phyloP scores from a whole-genome alignment of 2,329 filamentous ascomycete species.

The Madurella fahalii region DNA sequence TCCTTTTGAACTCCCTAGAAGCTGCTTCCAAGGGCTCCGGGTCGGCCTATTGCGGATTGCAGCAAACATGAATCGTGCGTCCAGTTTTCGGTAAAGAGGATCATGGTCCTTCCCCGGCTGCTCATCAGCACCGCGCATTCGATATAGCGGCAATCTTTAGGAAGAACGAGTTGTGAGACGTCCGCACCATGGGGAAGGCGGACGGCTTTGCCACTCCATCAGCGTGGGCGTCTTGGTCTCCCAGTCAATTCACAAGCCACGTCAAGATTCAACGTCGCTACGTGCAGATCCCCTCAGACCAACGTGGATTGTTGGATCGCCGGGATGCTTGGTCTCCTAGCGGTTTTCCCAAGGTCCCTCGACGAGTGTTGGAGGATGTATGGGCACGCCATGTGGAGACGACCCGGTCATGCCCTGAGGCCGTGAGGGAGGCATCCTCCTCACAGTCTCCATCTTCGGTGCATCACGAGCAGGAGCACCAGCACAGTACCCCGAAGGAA shows the following conservation, averaged over 20 bases:
- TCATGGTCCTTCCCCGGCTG: too few species aligned
- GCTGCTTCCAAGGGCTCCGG: too few species aligned
- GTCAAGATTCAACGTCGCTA: conserved; percentile 26
- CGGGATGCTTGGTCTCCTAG: conserved; percentile 35
- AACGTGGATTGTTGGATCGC: conserved; percentile 35
- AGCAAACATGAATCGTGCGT: too few species aligned
- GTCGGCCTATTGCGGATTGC: too few species aligned
- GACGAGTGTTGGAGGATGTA: conserved; percentile 33
- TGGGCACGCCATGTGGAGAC: conserved; percentile 19
- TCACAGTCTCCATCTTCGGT: background rate
- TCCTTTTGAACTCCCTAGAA: too few species aligned
- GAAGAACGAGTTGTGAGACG: background rate
- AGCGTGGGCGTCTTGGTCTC: conserved; percentile 11
- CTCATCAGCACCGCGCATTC: too few species aligned
- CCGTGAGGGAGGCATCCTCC: background rate
- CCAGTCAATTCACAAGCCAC: background rate
- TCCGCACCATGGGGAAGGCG: background rate
- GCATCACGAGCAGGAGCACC: too few species aligned
- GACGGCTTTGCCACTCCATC: background rate
- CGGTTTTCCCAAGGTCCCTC: conserved; percentile 33
- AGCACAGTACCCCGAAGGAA: background rate
- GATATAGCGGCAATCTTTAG: background rate
- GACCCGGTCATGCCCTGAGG: background rate
- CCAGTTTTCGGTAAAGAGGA: too few species aligned
- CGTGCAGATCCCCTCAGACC: conserved; percentile 36